Evolutionary conservation across 2,329 filamentous ascomycete species (phyloP).

Genomic region (Endoconidiophora polonica): DNA sequence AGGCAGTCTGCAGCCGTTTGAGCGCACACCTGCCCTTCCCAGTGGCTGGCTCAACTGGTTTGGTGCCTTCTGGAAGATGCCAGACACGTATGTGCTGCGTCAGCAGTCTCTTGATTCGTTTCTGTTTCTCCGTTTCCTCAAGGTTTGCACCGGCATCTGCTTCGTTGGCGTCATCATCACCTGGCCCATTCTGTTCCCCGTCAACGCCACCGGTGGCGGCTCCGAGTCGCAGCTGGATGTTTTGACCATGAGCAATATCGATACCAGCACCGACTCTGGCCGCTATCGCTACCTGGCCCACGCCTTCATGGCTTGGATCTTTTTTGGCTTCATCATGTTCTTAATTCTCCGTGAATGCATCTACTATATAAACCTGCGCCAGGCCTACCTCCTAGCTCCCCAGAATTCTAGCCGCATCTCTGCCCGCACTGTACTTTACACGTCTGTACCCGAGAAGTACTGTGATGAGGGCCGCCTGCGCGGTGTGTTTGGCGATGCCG

Average conservation of each 20-base stretch:
- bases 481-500: constrained; percentile 64
- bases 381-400: constrained; percentile 79
- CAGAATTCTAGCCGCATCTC: constrained; percentile 74
- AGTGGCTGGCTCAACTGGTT: constrained; percentile 46
- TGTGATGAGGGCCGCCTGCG: constrained; percentile 61
- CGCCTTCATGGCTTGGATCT: constrained; percentile 63
- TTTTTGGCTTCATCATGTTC: constrained; percentile 76
- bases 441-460: constrained; percentile 65
- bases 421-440: constrained; percentile 77
- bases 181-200: constrained; percentile 71
- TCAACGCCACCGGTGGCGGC: constrained; percentile 70
- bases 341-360: constrained; percentile 76
- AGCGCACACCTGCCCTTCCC: constrained; percentile 40
- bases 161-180: constrained; percentile 71
- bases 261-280: constrained; percentile 29
- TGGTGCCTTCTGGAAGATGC: constrained; percentile 41
- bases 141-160: constrained; percentile 53
- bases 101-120: constrained; percentile 79
- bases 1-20: constrained; percentile 28
- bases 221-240: constrained; percentile 51
- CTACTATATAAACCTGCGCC: constrained; percentile 81
- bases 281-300: constrained; percentile 66
- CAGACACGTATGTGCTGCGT: constrained; percentile 62
- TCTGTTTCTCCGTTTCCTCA: constrained; percentile 67
- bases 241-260: constrained; percentile 63